Base-by-base conservation (phyloP, 78 protist genomes). In the Polysphondylium violaceum region DNA sequence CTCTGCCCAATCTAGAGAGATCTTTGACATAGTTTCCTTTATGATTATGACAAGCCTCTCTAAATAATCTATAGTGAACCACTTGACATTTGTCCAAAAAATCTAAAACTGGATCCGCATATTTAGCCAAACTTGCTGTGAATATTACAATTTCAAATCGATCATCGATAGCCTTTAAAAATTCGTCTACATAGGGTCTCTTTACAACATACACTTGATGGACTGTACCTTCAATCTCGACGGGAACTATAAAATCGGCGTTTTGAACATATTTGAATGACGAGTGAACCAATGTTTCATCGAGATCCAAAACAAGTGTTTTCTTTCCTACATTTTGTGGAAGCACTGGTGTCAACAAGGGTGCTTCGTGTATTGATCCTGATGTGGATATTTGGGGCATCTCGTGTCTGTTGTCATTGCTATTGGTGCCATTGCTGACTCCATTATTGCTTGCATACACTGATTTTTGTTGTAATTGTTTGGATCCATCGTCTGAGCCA, bases 61-160 rank as follows among this genome's bases (percentile, higher is more conserved):
- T 79, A 79, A 87, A 95, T 4, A 97, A 87, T 33, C 99, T 93
- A 36, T 23, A 40, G 27, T 73, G 65, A 8, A 94, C 81, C 3
- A 95, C 76, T 2, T 44, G 40, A 23, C 55, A 11, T 36, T 51
- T 71, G 74, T 98, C 99, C 31, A 98, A 92, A 6, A 77, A 74
- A 58, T 97, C 97, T 31, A 96, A 50, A 27, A 98, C 96, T 25
- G 98, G 98, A 77, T 96, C 94, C 21, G 99, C 99, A 67, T 98
- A 98, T 92, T 94, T 94, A 23, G 95, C 78, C 11, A 96, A 85
- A 9, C 87, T 29, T 1, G 99, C 99, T 4, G 99, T 98, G 81
- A 96, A 98, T 0, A 96, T 77, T 19, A 95, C 96, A 27, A 96
- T 88, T 94, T 98, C 98, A 74, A 88, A 98, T 25, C 67, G 50